Percentiles rank a stretch among this genome's conserved stretches.
These are phyloP conservation scores for Neurospora sublineolata DNA, from an alignment of 495 filamentous ascomycete genomes.

Conservation along the genomic window DNA sequence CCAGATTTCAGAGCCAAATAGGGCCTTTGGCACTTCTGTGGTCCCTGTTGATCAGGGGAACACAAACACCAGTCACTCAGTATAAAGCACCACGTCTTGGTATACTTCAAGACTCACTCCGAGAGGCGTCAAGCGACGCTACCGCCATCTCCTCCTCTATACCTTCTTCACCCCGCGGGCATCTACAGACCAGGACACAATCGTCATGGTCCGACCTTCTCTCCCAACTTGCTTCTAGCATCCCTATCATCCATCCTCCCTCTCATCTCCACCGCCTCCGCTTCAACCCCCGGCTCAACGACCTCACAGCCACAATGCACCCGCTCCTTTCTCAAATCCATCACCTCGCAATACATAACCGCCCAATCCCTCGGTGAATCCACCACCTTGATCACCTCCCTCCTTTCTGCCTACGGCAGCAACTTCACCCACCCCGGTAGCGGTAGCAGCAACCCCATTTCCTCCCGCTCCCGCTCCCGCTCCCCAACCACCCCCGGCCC, in stretches of 20 bases:
- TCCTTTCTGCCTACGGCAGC: background rate
- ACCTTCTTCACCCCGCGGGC: background rate
- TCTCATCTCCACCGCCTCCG: background rate
- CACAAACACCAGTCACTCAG: background rate
- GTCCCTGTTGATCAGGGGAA: too few species aligned
- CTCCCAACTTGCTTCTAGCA: background rate
- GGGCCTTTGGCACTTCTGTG: too few species aligned
- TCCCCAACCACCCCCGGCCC: background rate
- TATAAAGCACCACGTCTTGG: background rate
- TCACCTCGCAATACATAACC: slow-evolving; percentile 6
- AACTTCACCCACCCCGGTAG: background rate
- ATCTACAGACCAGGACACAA: background rate
- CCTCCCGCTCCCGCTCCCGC: too few species aligned
- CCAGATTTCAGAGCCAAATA: too few species aligned
- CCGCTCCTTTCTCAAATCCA: slow-evolving; percentile 8
- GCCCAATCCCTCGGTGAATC: slow-evolving; percentile 7
- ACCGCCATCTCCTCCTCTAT: background rate
- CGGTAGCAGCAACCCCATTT: slow-evolving; percentile 5
- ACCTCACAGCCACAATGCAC: slow-evolving; percentile 7
- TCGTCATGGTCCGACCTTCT: background rate
- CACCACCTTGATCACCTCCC: background rate
- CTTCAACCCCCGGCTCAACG: accelerated
- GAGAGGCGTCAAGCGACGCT: background rate
- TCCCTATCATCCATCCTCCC: background rate
- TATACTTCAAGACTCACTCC: background rate